Base-by-base conservation (phyloP, 306 rosid genomes). In the Prunus davidiana region DNA sequence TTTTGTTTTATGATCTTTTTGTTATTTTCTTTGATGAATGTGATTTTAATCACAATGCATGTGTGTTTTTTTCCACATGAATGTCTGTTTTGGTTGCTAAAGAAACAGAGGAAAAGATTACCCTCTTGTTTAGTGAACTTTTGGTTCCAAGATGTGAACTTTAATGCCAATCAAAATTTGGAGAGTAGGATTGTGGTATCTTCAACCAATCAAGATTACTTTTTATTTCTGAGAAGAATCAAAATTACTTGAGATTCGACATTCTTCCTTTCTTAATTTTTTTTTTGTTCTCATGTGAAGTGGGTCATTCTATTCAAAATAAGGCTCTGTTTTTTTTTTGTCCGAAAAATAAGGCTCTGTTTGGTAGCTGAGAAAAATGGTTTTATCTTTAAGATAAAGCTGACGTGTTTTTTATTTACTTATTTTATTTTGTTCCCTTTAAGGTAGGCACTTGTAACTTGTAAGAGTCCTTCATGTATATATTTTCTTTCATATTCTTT, bases 71-170 rank as follows among this genome's bases (percentile, higher is more conserved):
- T 14, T 25, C 25, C 13, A 41, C 49, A 30, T 64, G 74, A 51
- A 70, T 19, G 43, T 52, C 64, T 32, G 72, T 69, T 69, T 69
- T 18, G 30, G 63, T 61, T 61, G 65, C 65, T 6, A 20, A 51
- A 66, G 49, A 50, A 69, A n/a, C 60, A 61, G 62, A 45, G 32
- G 49, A 25, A 11, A 61, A 32, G 8, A 30, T 32, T 25, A 25
- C 22, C 8, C 6, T 15, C 8, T 27, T 46, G 41, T 68, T 47
- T 15, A 14, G 41, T 46, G 3, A 45, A 67, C 12, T 24, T 58
- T 56, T 12, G 32, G 66, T 61, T 47, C 51, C 51, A 47, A 47
- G 51, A 12, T 47, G 51, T 47, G n/a, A 61, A 62, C 14, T 28
- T 62, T 28, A 25, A 38, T 14, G n/a, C n/a, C 34, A 58, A 28